phyloP scores from a whole-genome alignment of 306 rosid species.

The Ormosia emarginata region DNA sequence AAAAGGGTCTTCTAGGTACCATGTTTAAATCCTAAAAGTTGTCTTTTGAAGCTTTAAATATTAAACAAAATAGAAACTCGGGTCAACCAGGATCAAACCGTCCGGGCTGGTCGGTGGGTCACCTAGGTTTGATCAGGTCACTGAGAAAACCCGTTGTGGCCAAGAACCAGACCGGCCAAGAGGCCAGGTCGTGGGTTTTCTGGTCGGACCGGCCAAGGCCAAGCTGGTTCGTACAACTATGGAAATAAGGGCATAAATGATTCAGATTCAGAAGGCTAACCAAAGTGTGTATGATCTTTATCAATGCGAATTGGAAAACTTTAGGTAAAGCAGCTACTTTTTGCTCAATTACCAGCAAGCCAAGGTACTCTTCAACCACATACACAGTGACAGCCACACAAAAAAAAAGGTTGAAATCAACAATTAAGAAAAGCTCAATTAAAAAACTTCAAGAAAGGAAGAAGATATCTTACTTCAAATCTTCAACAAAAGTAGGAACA shows the following conservation, averaged over 20 bases:
- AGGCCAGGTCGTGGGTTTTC: no score
- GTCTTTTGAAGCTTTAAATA: no score
- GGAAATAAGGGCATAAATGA: neutral
- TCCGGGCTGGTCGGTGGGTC: no score
- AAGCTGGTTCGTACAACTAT: no score
- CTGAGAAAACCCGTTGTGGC: no score
- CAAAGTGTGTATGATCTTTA: neutral
- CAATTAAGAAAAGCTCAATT: neutral
- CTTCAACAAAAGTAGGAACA: neutral
- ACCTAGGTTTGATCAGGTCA: no score
- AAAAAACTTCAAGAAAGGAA: neutral
- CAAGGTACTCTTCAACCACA: neutral
- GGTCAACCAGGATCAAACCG: no score
- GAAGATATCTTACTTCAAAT: neutral
- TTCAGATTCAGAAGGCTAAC: neutral
- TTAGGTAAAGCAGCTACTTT: neutral
- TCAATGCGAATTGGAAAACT: neutral
- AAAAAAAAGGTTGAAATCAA: slow-evolving; percentile 1
- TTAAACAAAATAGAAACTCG: no score
- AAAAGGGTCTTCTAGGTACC: no score
- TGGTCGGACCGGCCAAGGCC: no score
- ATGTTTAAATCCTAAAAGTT: no score
- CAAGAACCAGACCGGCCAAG: no score
- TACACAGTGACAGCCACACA: neutral
- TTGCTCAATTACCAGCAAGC: neutral